These are phyloP conservation scores for Trametes maxima DNA, from an alignment of 768 basidiomycete species.

Conservation along the genomic window DNA sequence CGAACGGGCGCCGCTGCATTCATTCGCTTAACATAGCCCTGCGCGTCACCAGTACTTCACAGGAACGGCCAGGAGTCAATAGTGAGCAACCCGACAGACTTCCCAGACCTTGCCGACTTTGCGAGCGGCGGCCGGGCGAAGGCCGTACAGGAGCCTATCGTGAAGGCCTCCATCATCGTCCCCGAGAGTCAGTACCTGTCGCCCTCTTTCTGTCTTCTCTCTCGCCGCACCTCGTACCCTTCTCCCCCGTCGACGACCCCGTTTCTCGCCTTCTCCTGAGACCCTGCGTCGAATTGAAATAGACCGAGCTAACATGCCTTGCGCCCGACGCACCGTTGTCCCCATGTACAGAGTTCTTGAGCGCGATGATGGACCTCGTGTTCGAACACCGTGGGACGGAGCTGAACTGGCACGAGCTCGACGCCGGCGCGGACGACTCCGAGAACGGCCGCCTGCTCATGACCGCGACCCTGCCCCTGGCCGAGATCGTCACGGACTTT, in stretches of 20 bases:
- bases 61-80: constrained; percentile 52
- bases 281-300: background rate
- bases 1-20: background rate
- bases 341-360: constrained; percentile 72
- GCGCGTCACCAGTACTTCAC: constrained; percentile 62
- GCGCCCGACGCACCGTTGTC: background rate
- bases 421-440: constrained; percentile 42
- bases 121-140: constrained; percentile 54
- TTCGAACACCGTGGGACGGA: constrained; percentile 82
- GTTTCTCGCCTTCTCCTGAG: background rate
- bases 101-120: constrained; percentile 78
- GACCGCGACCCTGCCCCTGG: constrained; percentile 82
- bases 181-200: constrained; percentile 68
- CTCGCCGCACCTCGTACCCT: background rate
- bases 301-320: background rate
- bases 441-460: constrained; percentile 69
- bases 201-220: background rate
- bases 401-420: constrained; percentile 83
- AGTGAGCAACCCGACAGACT: constrained; percentile 94
- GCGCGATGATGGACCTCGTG: constrained; percentile 95
- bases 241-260: background rate
- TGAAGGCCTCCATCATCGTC: constrained; percentile 91
- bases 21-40: constrained; percentile 1
- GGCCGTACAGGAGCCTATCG: constrained; percentile 89
- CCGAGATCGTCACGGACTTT: constrained; percentile 93